Evolutionary conservation across 139 green algal species (phyloP).

Genomic region (Chlamydomonas eustigma): DNA sequence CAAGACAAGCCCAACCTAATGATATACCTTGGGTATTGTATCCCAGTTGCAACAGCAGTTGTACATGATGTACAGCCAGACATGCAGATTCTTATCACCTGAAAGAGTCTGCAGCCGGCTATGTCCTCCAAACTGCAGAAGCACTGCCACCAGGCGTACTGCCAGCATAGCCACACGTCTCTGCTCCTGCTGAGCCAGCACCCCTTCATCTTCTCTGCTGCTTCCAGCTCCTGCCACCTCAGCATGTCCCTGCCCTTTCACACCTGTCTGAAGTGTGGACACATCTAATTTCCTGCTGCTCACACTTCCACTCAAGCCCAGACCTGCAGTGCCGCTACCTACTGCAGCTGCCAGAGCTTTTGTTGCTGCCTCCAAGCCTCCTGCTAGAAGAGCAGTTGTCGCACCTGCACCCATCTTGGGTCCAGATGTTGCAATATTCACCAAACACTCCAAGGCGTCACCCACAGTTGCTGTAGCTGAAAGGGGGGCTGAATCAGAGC

Average conservation of each 20-base stretch:
- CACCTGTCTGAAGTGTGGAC: background rate
- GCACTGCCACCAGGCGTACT: background rate
- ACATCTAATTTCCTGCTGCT: background rate
- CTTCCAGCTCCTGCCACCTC: background rate
- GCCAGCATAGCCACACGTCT: background rate
- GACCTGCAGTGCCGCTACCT: background rate
- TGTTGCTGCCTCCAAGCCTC: constrained; percentile 2
- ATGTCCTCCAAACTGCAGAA: background rate
- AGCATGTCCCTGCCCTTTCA: background rate
- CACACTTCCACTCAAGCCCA: background rate
- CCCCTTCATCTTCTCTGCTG: background rate
- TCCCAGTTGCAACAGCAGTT: too few species aligned
- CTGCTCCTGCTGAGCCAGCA: background rate
- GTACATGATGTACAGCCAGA: too few species aligned
- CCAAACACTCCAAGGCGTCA: constrained; percentile 56
- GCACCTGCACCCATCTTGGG: background rate
- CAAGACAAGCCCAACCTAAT: too few species aligned
- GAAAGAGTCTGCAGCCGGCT: background rate
- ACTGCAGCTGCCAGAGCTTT: background rate
- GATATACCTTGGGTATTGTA: too few species aligned
- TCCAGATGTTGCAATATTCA: constrained; percentile 8
- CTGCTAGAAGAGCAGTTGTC: background rate
- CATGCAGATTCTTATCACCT: too few species aligned
- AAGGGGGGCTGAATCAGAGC: background rate
- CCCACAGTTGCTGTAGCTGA: constrained; percentile 21